Evolutionary conservation across 805 yeast species (phyloP).

Genomic region (Saccharomyces eubayanus): DNA sequence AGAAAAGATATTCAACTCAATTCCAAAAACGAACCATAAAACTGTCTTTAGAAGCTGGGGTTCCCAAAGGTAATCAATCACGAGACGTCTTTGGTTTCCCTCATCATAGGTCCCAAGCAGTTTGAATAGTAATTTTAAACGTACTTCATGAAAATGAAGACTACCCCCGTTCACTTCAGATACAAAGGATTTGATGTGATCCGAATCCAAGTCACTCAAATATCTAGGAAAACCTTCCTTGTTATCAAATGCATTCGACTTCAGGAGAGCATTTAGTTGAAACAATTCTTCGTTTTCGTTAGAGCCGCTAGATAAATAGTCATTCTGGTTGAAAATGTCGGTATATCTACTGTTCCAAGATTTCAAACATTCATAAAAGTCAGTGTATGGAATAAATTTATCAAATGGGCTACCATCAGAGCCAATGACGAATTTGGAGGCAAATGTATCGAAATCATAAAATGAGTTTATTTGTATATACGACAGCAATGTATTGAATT

Average conservation of each 20-base stretch:
- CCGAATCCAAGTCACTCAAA: conserved; percentile 3
- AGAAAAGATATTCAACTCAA: conserved; percentile 21
- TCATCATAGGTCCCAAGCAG: conserved; percentile 14
- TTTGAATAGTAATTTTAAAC: conserved; percentile 27
- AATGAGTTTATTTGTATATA: conserved; percentile 6
- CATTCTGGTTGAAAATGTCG: conserved; percentile 23
- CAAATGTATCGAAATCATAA: background rate
- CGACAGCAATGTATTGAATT: conserved; percentile 6
- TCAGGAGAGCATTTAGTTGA: conserved; percentile 27
- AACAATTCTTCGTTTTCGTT: conserved; percentile 13
- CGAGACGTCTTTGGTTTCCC: conserved; percentile 20
- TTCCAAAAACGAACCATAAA: conserved; percentile 24
- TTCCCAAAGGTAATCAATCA: conserved; percentile 37
- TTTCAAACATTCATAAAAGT: conserved; percentile 29
- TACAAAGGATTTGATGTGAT: conserved; percentile 19
- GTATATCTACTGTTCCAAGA: conserved; percentile 32
- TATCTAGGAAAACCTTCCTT: conserved; percentile 2
- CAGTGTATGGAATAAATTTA: conserved; percentile 10
- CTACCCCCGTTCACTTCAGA: conserved; percentile 18
- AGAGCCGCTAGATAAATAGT: conserved; percentile 5
- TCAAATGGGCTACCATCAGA: background rate
- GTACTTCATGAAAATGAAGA: conserved; percentile 33
- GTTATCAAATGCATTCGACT: conserved; percentile 24
- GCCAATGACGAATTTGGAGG: conserved; percentile 4
- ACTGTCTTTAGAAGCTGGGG: conserved; percentile 30